These are phyloP conservation scores for Oehlia diaphana DNA, from an alignment of 192 early-diverging fungal genomes.

Conservation along the genomic window DNA sequence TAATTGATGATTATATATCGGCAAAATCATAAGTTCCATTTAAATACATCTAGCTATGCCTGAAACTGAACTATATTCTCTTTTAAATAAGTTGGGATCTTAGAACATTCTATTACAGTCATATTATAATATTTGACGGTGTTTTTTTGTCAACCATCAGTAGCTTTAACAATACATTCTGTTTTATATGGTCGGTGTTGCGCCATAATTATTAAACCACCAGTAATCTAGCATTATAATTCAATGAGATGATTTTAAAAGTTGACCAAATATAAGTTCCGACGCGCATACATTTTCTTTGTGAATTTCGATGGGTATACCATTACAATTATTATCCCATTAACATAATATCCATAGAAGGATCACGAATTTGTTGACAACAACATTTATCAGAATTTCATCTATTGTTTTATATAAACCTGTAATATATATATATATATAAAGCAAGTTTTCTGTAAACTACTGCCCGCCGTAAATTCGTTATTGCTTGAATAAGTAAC, in stretches of 20 bases:
- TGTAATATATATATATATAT: constrained; percentile 20
- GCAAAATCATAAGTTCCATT: constrained; percentile 5
- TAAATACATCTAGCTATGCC: constrained; percentile 81
- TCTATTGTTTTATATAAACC: constrained; percentile 98
- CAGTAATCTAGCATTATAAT: constrained; percentile 91
- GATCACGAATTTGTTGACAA: constrained; percentile 89
- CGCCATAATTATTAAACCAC: constrained; percentile 87
- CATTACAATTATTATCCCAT: constrained; percentile 89
- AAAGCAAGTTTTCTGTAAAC: too few relatives aligned
- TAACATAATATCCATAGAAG: constrained; percentile 82
- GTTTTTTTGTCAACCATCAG: constrained; percentile 70
- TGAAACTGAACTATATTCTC: constrained; percentile 94
- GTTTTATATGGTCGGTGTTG: constrained; percentile 67
- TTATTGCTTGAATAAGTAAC: too few relatives aligned
- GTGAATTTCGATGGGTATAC: constrained; percentile 96
- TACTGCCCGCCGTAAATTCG: too few relatives aligned
- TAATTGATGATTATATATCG: constrained; percentile 43
- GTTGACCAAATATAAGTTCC: constrained; percentile 95
- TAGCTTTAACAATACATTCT: constrained; percentile 92
- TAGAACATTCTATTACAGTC: constrained; percentile 51
- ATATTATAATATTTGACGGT: constrained; percentile 95
- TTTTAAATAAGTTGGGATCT: constrained; percentile 63
- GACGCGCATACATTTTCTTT: constrained; percentile 88
- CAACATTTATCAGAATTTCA: constrained; percentile 96
- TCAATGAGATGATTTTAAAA: constrained; percentile 97